A percentile compares a stretch with the other conserved stretches of the same genome.
phyloP scores from a whole-genome alignment of 1,284 basidiomycete genomes.

The Cystobasidiaceae sp. region DNA sequence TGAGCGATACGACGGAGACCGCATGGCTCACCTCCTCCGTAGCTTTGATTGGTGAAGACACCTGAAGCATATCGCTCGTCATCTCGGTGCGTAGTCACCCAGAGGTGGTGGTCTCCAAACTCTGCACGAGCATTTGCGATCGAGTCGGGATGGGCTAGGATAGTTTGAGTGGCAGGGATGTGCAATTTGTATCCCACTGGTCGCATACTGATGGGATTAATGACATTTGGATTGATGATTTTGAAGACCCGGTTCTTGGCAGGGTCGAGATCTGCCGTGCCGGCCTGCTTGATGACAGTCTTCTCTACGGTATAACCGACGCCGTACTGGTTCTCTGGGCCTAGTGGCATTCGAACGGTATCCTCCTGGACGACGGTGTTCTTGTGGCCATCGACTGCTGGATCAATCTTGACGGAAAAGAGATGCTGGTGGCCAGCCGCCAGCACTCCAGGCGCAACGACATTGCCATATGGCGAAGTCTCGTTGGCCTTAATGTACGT shows the following conservation, averaged over 20 bases:
- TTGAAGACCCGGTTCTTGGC: conserved; percentile 46
- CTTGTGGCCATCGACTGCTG: conserved; percentile 44
- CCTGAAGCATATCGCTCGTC: conserved; percentile 47
- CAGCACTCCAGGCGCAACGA: conserved; percentile 49
- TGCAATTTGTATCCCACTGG: conserved; percentile 50
- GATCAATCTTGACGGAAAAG: conserved; percentile 44
- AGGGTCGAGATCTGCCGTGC: conserved; percentile 45
- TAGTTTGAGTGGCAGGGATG: conserved; percentile 45
- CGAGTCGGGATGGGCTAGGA: conserved; percentile 48
- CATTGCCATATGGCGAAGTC: conserved; percentile 48
- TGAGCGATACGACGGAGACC: conserved; percentile 44
- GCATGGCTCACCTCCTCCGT: not conserved
- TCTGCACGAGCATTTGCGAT: conserved; percentile 46
- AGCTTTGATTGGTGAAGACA: not conserved
- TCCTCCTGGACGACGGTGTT: conserved; percentile 50
- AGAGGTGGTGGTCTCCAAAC: conserved; percentile 49
- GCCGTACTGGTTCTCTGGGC: conserved; percentile 44
- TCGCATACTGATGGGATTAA: conserved; percentile 46
- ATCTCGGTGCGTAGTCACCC: conserved; percentile 47
- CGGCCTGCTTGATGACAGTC: conserved; percentile 43
- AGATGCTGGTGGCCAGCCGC: conserved; percentile 45
- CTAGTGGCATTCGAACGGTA: conserved; percentile 45
- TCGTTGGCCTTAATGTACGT: conserved; percentile 47
- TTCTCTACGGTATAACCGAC: conserved; percentile 47
- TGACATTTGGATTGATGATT: conserved; percentile 47